Evolutionary conservation across 179 eudicot species (phyloP), one percentile per base, ranked within the genome.

Genomic region (Silene coronaria): DNA sequence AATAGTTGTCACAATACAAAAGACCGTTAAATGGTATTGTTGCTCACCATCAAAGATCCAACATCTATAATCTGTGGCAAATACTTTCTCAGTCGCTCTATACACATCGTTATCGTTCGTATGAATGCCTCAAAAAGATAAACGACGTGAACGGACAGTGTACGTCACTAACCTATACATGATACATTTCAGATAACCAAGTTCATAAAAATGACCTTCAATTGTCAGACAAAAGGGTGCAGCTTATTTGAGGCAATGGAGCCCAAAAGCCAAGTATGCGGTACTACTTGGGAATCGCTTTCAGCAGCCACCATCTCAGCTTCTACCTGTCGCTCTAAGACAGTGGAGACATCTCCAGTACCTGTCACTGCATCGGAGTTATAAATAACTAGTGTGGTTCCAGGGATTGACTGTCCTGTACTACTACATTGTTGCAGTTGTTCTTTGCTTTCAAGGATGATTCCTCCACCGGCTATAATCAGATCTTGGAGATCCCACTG

Each of bases 201-300:
- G 22, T n/a, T 48, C 55, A 48, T 48, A 48, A 17, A 48, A 48
- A 48, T 48, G 17, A 11, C 4, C 55, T 48, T 55, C 28, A 19
- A 42, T 9, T 22, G 2, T 71, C 24, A 71, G 63, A 78, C 76
- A 28, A 79, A 81, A 69, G 84, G 87, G 66, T 82, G 84, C 82
- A 90, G 68, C 58, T 66, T 67, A 65, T 91, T 82, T 21, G 96
- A 88, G 70, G 99, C 93, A 79, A 96, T 88, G 5, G 97, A 93
- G 73, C 87, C 93, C 89, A 92, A 81, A 70, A 96, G 78, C 99
- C 97, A 93, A 5, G 91, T 89, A 76, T 91, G 97, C 27, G 86
- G 83, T 69, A 89, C 71, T 27, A 84, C 87, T 62, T 76, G 77
- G 32, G 85, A 81, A 75, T 86, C 79, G 26, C 58, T 77, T 76